Evolutionary conservation across 2,329 filamentous ascomycete species (phyloP).

Genomic region (Colletotrichum sp.): DNA sequence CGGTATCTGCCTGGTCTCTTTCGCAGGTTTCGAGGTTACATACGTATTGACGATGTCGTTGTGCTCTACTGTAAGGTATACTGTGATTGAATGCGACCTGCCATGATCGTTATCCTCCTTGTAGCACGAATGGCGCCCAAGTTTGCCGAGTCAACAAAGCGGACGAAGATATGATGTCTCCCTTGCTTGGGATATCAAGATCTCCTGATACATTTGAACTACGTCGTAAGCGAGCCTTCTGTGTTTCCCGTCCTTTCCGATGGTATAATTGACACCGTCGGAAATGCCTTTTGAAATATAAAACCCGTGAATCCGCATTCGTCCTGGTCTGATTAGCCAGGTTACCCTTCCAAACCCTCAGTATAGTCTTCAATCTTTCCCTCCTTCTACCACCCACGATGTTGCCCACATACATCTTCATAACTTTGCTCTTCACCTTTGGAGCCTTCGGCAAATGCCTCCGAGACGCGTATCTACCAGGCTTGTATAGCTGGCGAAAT

Average conservation of each 20-base stretch:
- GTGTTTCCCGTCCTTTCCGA: background rate
- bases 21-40: no score
- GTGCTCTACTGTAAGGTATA: no score
- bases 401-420: fast-evolving
- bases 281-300: fast-evolving
- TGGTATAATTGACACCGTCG: fast-evolving
- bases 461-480: background rate
- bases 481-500: background rate
- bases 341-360: background rate
- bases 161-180: no score
- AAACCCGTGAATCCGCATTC: background rate
- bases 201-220: no score
- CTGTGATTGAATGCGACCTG: no score
- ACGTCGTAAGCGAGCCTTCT: no score
- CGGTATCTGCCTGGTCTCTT: no score
- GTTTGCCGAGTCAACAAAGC: no score
- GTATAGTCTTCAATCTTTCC: fast-evolving
- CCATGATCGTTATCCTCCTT: no score
- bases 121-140: no score
- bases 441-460: background rate
- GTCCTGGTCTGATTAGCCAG: fast-evolving
- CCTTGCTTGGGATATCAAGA: no score
- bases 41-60: no score
- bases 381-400: fast-evolving
- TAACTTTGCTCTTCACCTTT: fast-evolving